Evolutionary conservation across 2,329 filamentous ascomycete species (phyloP).

Genomic region (Huntiella decipiens): DNA sequence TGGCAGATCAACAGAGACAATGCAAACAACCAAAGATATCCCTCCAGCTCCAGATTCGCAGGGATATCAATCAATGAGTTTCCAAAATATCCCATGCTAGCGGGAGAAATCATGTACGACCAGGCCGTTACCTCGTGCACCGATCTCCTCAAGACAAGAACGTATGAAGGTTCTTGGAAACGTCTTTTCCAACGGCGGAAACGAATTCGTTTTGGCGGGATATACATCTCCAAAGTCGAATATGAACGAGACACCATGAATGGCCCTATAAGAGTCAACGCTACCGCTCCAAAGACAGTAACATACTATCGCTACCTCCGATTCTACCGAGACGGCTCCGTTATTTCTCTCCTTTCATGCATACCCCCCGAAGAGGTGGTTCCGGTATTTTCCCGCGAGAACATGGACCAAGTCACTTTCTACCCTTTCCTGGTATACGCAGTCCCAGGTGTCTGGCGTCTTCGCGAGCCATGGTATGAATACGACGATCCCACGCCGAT

Average conservation of each 20-base stretch:
- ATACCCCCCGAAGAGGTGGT: conserved; percentile 74
- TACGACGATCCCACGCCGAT: conserved; percentile 16
- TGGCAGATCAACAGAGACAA: neutral
- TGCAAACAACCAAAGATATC: neutral
- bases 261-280: conserved; percentile 33
- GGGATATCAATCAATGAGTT: conserved; percentile 12
- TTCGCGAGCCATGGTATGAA: conserved; percentile 16
- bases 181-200: conserved; percentile 66
- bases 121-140: conserved; percentile 11
- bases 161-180: conserved; percentile 37
- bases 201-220: conserved; percentile 79
- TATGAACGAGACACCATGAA: conserved; percentile 71
- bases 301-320: conserved; percentile 96
- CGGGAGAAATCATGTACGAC: conserved; percentile 12
- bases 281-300: conserved; percentile 76
- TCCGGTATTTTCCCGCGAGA: conserved; percentile 57
- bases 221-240: conserved; percentile 93
- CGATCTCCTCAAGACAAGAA: conserved; percentile 20
- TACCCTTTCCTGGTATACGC: conserved; percentile 26
- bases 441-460: conserved; percentile 35
- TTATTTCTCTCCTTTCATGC: conserved; percentile 63
- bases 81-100: conserved; percentile 17
- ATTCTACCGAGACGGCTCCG: conserved; percentile 78
- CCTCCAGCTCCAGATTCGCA: neutral
- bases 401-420: conserved; percentile 31